These are phyloP conservation scores for Coemansia sp. DNA, from an alignment of 192 early-diverging fungal genomes.

Conservation along the genomic window DNA sequence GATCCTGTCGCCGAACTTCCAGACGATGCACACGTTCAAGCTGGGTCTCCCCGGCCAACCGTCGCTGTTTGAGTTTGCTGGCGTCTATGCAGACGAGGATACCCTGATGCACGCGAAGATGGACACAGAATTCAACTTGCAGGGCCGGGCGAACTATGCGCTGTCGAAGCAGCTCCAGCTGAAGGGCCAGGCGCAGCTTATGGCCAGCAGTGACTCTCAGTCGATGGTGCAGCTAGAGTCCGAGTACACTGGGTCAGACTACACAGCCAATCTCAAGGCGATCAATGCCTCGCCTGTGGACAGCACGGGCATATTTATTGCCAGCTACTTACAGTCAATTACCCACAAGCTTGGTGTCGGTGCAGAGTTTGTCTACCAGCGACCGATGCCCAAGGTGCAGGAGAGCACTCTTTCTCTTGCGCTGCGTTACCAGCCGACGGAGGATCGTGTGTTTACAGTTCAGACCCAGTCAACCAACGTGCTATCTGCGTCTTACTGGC, in stretches of 20 bases:
- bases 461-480: conserved; percentile 68
- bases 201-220: conserved; percentile 68
- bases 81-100: conserved; percentile 78
- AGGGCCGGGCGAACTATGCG: conserved; percentile 79
- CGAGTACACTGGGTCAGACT: conserved; percentile 90
- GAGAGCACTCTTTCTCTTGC: conserved; percentile 77
- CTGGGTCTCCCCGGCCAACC: conserved; percentile 81
- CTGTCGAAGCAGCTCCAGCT: conserved; percentile 71
- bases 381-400: conserved; percentile 77
- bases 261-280: conserved; percentile 86
- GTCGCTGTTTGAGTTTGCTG: conserved; percentile 89
- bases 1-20: conserved; percentile 92
- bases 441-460: conserved; percentile 68
- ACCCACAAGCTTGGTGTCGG: conserved; percentile 81
- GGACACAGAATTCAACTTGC: conserved; percentile 88
- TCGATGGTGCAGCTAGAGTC: conserved; percentile 92
- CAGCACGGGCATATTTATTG: conserved; percentile 85
- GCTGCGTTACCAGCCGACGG: conserved; percentile 66
- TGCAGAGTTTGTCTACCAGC: conserved; percentile 80
- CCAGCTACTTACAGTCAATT: conserved; percentile 90
- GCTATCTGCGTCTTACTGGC: conserved; percentile 85
- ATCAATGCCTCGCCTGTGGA: conserved; percentile 94
- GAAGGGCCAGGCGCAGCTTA: conserved; percentile 68
- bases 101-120: conserved; percentile 91
- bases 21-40: conserved; percentile 88